Conservation (phyloP, 2,329 filamentous ascomycete genomes). For the Botrytis deweyae region DNA sequence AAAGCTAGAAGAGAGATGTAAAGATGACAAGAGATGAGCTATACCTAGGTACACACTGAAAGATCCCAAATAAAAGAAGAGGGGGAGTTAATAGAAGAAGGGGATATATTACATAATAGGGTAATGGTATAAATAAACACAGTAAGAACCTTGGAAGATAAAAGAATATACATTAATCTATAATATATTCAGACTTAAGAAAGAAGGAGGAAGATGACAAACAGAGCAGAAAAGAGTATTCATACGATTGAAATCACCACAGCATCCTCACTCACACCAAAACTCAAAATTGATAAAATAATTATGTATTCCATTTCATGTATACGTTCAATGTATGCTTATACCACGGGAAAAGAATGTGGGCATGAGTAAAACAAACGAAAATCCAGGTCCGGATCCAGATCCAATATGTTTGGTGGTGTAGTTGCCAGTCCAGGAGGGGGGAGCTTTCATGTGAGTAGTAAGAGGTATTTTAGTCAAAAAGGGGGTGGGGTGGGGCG, state of each 20-base stretch:
- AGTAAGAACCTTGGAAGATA: neutral
- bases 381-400: conserved; percentile 8
- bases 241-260: neutral
- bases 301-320: neutral
- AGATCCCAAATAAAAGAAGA: too few species aligned
- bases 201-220: neutral
- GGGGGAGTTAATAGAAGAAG: neutral
- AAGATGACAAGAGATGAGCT: neutral
- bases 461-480: conserved; percentile 28
- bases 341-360: neutral
- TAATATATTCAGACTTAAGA: too few species aligned
- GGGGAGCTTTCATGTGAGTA: conserved; percentile 37
- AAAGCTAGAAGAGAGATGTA: too few species aligned
- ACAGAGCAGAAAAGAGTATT: neutral
- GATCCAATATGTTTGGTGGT: neutral
- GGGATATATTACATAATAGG: neutral
- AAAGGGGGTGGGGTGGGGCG: neutral
- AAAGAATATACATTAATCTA: neutral
- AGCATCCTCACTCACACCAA: neutral
- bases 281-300: neutral
- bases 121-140: neutral
- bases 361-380: neutral
- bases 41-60: too few species aligned
- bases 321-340: neutral
- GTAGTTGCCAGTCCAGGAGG: neutral